Conservation (phyloP, 1,139 yeast species). For the Taphrina pruni region DNA sequence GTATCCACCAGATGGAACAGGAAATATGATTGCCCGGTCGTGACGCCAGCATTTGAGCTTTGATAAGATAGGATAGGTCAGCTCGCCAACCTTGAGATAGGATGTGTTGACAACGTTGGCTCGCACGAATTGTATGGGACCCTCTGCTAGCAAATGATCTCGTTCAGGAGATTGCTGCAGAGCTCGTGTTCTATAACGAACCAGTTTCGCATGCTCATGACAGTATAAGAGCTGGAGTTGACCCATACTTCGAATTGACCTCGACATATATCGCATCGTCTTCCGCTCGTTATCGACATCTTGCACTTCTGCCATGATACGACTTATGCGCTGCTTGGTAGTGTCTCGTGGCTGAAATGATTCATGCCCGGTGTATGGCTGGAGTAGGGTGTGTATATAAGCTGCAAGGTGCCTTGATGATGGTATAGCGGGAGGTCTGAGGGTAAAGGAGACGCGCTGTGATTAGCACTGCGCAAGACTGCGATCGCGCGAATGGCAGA, state of each 20-base stretch:
- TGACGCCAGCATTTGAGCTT: constrained; percentile 19
- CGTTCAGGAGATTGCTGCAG: neutral
- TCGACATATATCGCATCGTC: neutral
- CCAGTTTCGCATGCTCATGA: constrained; percentile 1
- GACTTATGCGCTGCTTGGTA: too few species aligned
- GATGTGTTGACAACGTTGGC: neutral
- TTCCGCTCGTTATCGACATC: neutral
- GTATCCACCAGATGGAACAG: constrained; percentile 9
- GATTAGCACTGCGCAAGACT: constrained; percentile 1
- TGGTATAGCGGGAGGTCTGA: neutral
- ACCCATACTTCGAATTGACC: constrained; percentile 15
- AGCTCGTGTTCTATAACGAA: neutral
- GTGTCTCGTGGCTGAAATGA: too few species aligned
- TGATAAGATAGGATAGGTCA: constrained; percentile 9
- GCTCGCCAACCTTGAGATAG: constrained; percentile 3
- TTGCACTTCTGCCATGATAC: neutral
- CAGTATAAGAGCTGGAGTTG: neutral
- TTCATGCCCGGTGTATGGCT: too few species aligned
- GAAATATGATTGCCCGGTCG: neutral
- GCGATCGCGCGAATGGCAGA: neutral
- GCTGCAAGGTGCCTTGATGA: too few species aligned
- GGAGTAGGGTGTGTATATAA: too few species aligned
- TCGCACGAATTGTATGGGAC: constrained; percentile 3
- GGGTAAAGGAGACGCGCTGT: neutral
- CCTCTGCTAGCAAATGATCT: constrained; percentile 6